Conservation (phyloP, 352 stramenopile species). For the Phytophthora macrochlamydospora region DNA sequence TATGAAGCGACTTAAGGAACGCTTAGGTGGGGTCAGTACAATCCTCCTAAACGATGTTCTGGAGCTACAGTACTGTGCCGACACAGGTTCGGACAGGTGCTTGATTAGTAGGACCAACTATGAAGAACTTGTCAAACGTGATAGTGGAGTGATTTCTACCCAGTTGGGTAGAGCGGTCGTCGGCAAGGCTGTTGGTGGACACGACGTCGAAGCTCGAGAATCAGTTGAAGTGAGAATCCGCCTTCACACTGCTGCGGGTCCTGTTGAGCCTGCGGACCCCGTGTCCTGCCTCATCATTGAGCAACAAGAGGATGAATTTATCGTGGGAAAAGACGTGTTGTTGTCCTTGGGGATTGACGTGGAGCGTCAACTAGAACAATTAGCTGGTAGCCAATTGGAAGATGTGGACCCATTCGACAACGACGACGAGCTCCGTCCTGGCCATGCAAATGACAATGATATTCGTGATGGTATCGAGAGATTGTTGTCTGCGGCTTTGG, state of each 20-base stretch:
- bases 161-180: not conserved
- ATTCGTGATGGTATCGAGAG: constrained; percentile 3
- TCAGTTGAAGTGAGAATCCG: constrained; percentile 4
- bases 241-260: constrained; percentile 2
- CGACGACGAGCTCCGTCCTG: constrained; percentile 1
- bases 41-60: constrained; percentile 15
- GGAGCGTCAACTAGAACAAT: constrained; percentile 5
- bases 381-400: constrained; percentile 1
- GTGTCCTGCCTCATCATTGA: constrained; percentile 7
- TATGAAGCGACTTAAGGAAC: constrained; percentile 13
- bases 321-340: constrained; percentile 6
- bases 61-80: constrained; percentile 2
- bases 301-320: constrained; percentile 12
- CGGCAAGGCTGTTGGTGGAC: constrained; percentile 6
- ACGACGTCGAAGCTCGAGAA: constrained; percentile 6
- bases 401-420: constrained; percentile 2
- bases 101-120: constrained; percentile 1
- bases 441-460: not conserved
- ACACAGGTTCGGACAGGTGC: constrained; percentile 2
- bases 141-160: not conserved
- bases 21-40: constrained; percentile 9
- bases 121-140: not conserved
- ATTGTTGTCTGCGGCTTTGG: not conserved
- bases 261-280: constrained; percentile 1
- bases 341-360: constrained; percentile 10